Percentiles rank a stretch among this genome's conserved stretches.
phyloP scores from a whole-genome alignment of 495 filamentous ascomycete species.

The Penicillium atrosanguineum region DNA sequence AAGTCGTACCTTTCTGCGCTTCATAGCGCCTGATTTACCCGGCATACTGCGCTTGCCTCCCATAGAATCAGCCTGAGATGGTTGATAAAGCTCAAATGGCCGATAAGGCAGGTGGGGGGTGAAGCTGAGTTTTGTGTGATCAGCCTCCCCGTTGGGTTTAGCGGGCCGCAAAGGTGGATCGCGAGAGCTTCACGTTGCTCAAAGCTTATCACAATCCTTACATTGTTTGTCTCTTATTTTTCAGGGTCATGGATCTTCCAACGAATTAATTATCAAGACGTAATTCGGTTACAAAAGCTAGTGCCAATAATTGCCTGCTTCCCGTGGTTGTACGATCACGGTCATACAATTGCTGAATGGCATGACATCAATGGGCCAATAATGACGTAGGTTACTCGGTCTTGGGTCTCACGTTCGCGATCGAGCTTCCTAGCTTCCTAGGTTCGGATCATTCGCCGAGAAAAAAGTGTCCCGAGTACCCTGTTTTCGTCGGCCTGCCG shows the following conservation, averaged over 20 bases:
- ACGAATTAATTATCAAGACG: not conserved
- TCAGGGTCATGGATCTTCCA: not conserved
- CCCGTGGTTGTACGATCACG: not conserved
- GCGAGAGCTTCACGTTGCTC: not conserved
- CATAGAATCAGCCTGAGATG: conserved; percentile 13
- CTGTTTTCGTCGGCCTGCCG: conserved; percentile 4
- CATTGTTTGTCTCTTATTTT: not conserved
- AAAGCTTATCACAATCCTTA: conserved; percentile 4
- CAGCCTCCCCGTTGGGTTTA: conserved; percentile 14
- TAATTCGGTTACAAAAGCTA: not conserved
- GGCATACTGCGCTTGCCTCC: conserved; percentile 36
- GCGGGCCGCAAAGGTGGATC: conserved; percentile 11
- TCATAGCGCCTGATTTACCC: conserved; percentile 24
- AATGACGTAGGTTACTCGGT: conserved; percentile 27
- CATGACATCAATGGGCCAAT: conserved; percentile 41
- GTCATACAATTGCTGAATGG: conserved; percentile 2
- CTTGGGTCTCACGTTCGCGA: not conserved
- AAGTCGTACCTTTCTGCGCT: conserved; percentile 39
- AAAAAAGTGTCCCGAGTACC: conserved; percentile 1
- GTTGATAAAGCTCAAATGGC: not conserved
- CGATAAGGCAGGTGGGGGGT: conserved; percentile 5
- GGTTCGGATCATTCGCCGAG: not conserved
- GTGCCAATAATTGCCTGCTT: not conserved
- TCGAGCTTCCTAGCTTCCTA: not conserved
- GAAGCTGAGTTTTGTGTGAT: conserved; percentile 18